Percentiles rank a stretch among this genome's conserved stretches.
Conservation (phyloP, 1,139 yeast genomes). For the Yamadazyma sp. region DNA sequence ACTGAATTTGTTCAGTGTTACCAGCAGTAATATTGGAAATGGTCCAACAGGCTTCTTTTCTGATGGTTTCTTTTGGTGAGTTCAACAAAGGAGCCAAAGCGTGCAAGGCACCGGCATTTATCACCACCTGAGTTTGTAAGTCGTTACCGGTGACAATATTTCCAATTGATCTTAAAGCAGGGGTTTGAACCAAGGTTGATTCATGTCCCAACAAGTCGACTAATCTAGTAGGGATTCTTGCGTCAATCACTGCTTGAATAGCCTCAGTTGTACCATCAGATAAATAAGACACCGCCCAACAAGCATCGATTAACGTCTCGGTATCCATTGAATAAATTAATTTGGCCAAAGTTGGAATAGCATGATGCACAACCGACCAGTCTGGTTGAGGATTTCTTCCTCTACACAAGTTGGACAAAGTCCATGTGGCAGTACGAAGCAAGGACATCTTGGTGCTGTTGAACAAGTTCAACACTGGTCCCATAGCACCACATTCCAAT, state of each 20-base stretch:
- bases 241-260: conserved; percentile 95
- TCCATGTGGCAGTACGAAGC: conserved; percentile 97
- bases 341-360: conserved; percentile 90
- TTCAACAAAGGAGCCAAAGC: conserved; percentile 79
- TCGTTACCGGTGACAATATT: conserved; percentile 98
- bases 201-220: conserved; percentile 87
- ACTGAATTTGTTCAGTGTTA: conserved; percentile 91
- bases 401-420: conserved; percentile 91
- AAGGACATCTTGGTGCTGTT: conserved; percentile 81
- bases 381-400: conserved; percentile 97
- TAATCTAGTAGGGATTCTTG: conserved; percentile 89
- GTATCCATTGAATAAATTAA: conserved; percentile 86
- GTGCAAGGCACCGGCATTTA: conserved; percentile 87
- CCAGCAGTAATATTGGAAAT: conserved; percentile 98
- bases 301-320: conserved; percentile 93
- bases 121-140: conserved; percentile 90
- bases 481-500: conserved; percentile 81
- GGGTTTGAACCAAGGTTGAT: conserved; percentile 88
- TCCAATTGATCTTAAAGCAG: conserved; percentile 96
- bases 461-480: conserved; percentile 78
- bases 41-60: conserved; percentile 99
- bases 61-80: conserved; percentile 86
- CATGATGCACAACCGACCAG: conserved; percentile 83
- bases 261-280: conserved; percentile 92
- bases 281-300: conserved; percentile 97